These are phyloP conservation scores for Corynascus novoguineensis DNA, from an alignment of 495 filamentous ascomycete species.

Conservation along the genomic window DNA sequence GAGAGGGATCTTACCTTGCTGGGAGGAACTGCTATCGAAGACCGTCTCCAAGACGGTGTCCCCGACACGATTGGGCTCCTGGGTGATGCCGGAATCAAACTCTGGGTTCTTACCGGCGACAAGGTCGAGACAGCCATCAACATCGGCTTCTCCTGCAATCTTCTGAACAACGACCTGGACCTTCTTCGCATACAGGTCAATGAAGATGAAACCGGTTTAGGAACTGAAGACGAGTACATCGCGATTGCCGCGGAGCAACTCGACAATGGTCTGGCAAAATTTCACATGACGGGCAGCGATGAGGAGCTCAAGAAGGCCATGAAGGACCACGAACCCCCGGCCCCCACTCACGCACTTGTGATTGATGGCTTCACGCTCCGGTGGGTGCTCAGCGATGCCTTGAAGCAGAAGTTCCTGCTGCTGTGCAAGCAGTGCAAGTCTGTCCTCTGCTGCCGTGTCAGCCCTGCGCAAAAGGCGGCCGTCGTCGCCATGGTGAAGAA, in stretches of 20 bases:
- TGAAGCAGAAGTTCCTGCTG: slow-evolving; percentile 88
- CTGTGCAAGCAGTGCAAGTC: slow-evolving; percentile 97
- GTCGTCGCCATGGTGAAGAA: slow-evolving; percentile 90
- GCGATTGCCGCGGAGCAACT: slow-evolving; percentile 62
- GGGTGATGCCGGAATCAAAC: slow-evolving; percentile 91
- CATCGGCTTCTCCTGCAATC: slow-evolving; percentile 98
- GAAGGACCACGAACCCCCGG: slow-evolving; percentile 75
- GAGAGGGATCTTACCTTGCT: slow-evolving; percentile 85
- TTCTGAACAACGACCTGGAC: slow-evolving; percentile 97
- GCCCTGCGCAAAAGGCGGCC: slow-evolving; percentile 94
- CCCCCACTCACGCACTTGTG: slow-evolving; percentile 88
- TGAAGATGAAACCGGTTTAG: slow-evolving; percentile 53
- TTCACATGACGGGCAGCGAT: slow-evolving; percentile 79
- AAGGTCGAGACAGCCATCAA: slow-evolving; percentile 99
- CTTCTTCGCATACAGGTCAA: slow-evolving; percentile 83
- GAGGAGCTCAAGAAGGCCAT: slow-evolving; percentile 77
- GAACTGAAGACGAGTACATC: slow-evolving; percentile 37
- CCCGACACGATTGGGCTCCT: slow-evolving; percentile 93
- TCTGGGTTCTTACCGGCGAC: slow-evolving; percentile 99
- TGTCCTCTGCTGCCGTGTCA: slow-evolving; percentile 96
- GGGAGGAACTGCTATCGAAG: slow-evolving; percentile 96
- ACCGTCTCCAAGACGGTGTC: slow-evolving; percentile 94
- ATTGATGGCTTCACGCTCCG: slow-evolving; percentile 95
- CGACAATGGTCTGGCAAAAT: slow-evolving; percentile 63
- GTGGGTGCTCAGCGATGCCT: slow-evolving; percentile 71